A percentile compares a stretch with the other conserved stretches of the same genome.
Evolutionary conservation across 73 alveolate genomes (phyloP).

Genomic region (Breviolum minutum): DNA sequence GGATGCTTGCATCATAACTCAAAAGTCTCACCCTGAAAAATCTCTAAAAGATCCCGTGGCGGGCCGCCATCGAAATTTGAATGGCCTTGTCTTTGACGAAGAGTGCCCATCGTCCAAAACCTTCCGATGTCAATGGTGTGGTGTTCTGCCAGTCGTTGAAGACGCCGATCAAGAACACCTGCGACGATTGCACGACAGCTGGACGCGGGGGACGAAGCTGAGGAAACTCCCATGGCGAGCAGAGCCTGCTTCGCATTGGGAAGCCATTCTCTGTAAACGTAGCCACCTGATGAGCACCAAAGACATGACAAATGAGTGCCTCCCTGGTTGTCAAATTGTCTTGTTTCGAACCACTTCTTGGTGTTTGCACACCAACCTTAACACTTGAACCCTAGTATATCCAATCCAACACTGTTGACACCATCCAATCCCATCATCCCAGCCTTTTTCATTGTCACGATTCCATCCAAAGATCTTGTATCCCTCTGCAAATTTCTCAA

Average conservation of each 20-base stretch:
- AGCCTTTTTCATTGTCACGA: conserved; percentile 42
- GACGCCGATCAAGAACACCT: conserved; percentile 96
- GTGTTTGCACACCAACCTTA: background rate
- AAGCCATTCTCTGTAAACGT: conserved; percentile 97
- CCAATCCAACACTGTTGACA: background rate
- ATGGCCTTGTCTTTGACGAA: conserved; percentile 87
- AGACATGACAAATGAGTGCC: background rate
- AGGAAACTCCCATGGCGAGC: background rate
- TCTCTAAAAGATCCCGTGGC: background rate
- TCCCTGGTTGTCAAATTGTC: background rate
- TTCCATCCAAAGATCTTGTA: conserved; percentile 79
- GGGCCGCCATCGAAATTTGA: background rate
- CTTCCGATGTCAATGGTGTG: conserved; percentile 95
- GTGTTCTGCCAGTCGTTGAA: conserved; percentile 97
- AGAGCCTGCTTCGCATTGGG: conserved; percentile 98
- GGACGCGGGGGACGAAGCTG: background rate
- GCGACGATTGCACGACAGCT: background rate
- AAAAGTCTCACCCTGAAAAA: background rate
- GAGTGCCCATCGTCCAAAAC: conserved; percentile 96
- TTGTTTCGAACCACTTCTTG: background rate
- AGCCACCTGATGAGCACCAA: conserved; percentile 33
- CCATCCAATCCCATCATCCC: background rate
- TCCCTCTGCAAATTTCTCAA: conserved; percentile 78
- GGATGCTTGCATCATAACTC: background rate
- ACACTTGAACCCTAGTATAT: background rate